Conservation (phyloP, 345 rosid species). For the Zanthoxylum bungeanum region DNA sequence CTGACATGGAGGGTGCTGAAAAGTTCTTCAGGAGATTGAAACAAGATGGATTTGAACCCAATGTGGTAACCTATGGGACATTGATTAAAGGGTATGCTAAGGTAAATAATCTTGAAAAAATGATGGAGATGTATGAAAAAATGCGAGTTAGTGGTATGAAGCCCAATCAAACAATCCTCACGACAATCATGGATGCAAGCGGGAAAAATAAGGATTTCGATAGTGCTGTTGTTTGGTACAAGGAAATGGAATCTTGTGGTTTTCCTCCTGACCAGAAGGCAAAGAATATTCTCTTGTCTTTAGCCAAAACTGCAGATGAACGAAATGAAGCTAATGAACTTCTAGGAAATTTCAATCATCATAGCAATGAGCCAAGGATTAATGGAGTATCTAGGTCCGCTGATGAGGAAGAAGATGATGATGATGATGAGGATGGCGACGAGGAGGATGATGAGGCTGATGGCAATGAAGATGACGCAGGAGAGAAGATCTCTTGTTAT, state of each 20-base stretch:
- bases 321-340: slow-evolving; percentile 58
- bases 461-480: not conserved
- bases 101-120: slow-evolving; percentile 60
- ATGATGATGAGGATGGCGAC: slow-evolving; percentile 6
- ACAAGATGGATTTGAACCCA: slow-evolving; percentile 67
- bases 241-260: slow-evolving; percentile 74
- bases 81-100: slow-evolving; percentile 85
- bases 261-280: slow-evolving; percentile 82
- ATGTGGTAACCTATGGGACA: slow-evolving; percentile 74
- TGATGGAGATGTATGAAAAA: slow-evolving; percentile 68
- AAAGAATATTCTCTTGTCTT: slow-evolving; percentile 73
- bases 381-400: slow-evolving; percentile 24
- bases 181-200: slow-evolving; percentile 84
- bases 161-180: slow-evolving; percentile 78
- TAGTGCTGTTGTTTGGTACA: slow-evolving; percentile 80
- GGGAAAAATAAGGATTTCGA: slow-evolving; percentile 80
- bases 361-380: slow-evolving; percentile 16
- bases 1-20: slow-evolving; percentile 94
- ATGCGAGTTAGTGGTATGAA: slow-evolving; percentile 59
- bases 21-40: slow-evolving; percentile 73
- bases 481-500: not conserved
- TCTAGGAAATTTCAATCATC: slow-evolving; percentile 33
- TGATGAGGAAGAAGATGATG: slow-evolving; percentile 36
- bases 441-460: not conserved
- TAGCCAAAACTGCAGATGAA: slow-evolving; percentile 70